Evolutionary conservation across 345 rosid genomes (phyloP), one percentile per base, ranked within the genome.

Genomic region (Psidium guajava): DNA sequence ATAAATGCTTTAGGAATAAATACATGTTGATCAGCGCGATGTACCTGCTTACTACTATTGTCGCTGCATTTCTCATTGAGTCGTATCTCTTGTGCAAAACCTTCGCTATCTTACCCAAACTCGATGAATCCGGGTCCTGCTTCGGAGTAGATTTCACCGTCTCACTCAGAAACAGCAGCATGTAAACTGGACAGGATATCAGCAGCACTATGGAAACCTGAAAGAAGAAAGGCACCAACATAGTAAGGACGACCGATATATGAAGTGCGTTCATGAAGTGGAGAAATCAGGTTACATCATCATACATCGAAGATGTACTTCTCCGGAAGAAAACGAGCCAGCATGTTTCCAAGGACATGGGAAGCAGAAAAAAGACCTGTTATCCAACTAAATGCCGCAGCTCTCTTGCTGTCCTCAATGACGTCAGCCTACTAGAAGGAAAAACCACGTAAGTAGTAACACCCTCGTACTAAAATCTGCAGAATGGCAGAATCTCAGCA

Each of bases 281-380:
- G 25, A 21, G 51, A 32, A 53, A 58, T 82, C 28, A 36, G 10
- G 47, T 12, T 18, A n/a, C 73, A 54, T 28, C 49, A 40, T 85
- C 91, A 82, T 86, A 92, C 93, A 84, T 40, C 83, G 59, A 92
- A 91, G 57, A 92, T 87, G 83, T 86, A 92, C 75, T 89, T 88
- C 88, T 89, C 92, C 4, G 93, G 94, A 40, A 92, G 93, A 86
- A 91, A 90, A 24, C 88, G 90, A 18, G 94, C 92, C 55, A 90
- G 81, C 53, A 91, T 3, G 83, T 92, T 91, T 28, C 92, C 94
- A 16, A 92, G 24, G 85, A 92, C 89, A 82, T 91, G 93, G 12
- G 94, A 91, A 83, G 91, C 90, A 61, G 94, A 92, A 82, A 91
- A 89, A 54, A 91, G 88, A 27, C 93, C 94, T 1, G 94, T 91